Percentiles rank a stretch among this genome's conserved stretches.
phyloP scores from a whole-genome alignment of 805 yeast genomes.

The Pichia californica region DNA sequence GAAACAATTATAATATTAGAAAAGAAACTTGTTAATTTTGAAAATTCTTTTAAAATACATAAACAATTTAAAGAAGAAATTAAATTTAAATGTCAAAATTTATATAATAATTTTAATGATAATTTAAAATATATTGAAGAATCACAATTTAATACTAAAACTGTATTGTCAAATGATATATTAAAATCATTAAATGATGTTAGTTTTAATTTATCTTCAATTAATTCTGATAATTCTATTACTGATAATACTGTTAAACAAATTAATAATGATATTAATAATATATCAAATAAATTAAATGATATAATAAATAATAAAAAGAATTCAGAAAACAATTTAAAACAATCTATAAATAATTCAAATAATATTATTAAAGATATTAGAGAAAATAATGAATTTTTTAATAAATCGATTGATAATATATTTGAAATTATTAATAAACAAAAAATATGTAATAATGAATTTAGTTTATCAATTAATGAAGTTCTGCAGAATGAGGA shows the following conservation, averaged over 20 bases:
- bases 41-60: constrained; percentile 27
- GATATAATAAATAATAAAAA: neutral
- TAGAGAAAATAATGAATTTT: no score
- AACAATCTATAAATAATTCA: neutral
- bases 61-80: constrained; percentile 11
- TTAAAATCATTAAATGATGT: constrained; percentile 1
- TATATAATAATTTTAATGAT: constrained; percentile 3
- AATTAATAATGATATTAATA: neutral
- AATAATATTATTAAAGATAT: no score
- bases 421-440: no score
- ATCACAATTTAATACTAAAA: constrained; percentile 1
- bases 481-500: neutral
- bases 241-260: neutral
- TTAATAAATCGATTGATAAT: no score
- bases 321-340: neutral
- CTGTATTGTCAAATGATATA: neutral
- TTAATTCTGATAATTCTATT: neutral
- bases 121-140: neutral
- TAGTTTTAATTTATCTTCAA: neutral
- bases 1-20: constrained; percentile 21
- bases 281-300: neutral
- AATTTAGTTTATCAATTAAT: neutral
- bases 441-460: neutral
- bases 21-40: constrained; percentile 25
- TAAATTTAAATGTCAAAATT: neutral